A percentile compares a stretch with the other conserved stretches of the same genome.
Evolutionary conservation across 768 basidiomycete species (phyloP).

Genomic region (Hemileccinum rubropunctum): DNA sequence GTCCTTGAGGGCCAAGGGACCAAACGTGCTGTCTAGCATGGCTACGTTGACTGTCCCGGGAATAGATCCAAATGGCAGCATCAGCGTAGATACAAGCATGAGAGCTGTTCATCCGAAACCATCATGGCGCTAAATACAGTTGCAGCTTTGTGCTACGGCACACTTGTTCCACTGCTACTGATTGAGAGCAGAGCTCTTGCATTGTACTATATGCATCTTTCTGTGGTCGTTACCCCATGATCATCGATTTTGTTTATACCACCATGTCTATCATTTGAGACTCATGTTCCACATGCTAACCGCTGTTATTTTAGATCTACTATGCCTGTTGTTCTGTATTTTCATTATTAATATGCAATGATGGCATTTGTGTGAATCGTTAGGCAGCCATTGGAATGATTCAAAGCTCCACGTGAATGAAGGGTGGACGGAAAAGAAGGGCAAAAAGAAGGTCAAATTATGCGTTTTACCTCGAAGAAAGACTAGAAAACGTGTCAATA

Average conservation of each 20-base stretch:
- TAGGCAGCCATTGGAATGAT: not conserved
- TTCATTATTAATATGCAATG: slow-evolving; percentile 12
- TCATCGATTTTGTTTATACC: slow-evolving; percentile 21
- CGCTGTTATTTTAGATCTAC: slow-evolving; percentile 27
- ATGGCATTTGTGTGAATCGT: not conserved
- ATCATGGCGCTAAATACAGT: slow-evolving; percentile 51
- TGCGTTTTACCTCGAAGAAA: slow-evolving; percentile 90
- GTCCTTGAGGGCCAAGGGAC: slow-evolving; percentile 33
- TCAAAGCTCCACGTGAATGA: not conserved
- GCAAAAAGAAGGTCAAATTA: slow-evolving; percentile 50
- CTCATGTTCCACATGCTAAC: slow-evolving; percentile 20
- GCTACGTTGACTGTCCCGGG: slow-evolving; percentile 30
- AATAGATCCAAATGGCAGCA: slow-evolving; percentile 41
- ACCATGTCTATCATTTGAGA: slow-evolving; percentile 11
- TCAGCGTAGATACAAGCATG: slow-evolving; percentile 48
- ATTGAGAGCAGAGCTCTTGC: slow-evolving; percentile 12
- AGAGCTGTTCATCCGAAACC: slow-evolving; percentile 42
- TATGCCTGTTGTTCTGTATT: slow-evolving; percentile 25
- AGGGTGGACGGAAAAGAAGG: not conserved
- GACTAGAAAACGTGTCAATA: slow-evolving; percentile 42
- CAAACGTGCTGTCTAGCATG: slow-evolving; percentile 32
- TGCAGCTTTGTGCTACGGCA: not conserved
- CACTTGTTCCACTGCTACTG: slow-evolving; percentile 7
- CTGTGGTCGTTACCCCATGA: slow-evolving; percentile 6
- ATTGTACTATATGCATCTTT: slow-evolving; percentile 16